Conservation (phyloP, 176 grass and related monocot species). For the Aegilops bicornis region DNA sequence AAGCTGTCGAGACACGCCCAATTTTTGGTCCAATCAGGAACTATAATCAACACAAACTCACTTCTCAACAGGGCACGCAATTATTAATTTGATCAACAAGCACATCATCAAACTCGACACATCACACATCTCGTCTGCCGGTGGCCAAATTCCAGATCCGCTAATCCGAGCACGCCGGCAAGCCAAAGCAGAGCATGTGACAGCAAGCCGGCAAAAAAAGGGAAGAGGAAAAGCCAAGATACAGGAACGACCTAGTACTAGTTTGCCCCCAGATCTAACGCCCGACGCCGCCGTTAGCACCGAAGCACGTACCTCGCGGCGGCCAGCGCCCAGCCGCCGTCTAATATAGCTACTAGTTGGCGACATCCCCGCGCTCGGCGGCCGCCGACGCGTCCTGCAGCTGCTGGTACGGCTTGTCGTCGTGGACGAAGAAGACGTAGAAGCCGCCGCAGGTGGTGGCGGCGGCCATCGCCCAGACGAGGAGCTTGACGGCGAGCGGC, state of each 20-base stretch:
- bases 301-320: not conserved
- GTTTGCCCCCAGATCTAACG: conserved; percentile 20
- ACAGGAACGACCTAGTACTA: not conserved
- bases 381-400: not conserved
- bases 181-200: not conserved
- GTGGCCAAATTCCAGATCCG: not conserved
- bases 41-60: not conserved
- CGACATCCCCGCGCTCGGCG: not conserved
- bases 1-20: not conserved
- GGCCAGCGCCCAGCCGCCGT: not conserved
- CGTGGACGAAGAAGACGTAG: conserved; percentile 49
- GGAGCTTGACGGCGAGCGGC: conserved; percentile 29
- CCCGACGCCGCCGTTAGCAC: not conserved
- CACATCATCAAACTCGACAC: not conserved
- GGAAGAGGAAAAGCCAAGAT: not conserved
- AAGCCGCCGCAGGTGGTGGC: conserved; percentile 37
- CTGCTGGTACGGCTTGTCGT: conserved; percentile 3
- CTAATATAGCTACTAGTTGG: not conserved
- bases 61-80: not conserved
- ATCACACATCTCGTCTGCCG: not conserved
- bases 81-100: not conserved
- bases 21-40: not conserved
- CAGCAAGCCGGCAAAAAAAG: not conserved
- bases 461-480: conserved; percentile 47
- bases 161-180: not conserved